Evolutionary conservation across 352 stramenopile species (phyloP).

Genomic region (Phytopythium cucurbitacearum): DNA sequence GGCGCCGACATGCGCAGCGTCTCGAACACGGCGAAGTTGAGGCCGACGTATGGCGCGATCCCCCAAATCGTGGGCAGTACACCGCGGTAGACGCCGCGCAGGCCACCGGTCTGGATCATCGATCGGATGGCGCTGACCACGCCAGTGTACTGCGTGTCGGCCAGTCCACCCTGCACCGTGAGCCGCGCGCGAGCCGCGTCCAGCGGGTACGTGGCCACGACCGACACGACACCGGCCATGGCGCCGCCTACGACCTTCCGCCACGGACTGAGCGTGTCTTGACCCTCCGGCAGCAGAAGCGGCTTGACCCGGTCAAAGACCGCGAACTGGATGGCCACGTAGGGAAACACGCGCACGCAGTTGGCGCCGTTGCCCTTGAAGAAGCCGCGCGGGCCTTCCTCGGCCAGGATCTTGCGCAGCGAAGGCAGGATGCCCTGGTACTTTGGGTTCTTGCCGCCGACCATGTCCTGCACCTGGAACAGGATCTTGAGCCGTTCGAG

Average conservation of each 20-base stretch:
- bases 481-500: conserved; percentile 81
- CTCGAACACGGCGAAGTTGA: conserved; percentile 81
- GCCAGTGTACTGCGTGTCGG: conserved; percentile 54
- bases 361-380: conserved; percentile 83
- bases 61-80: conserved; percentile 59
- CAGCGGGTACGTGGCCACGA: conserved; percentile 65
- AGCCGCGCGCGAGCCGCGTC: conserved; percentile 72
- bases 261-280: conserved; percentile 32
- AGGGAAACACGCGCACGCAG: conserved; percentile 73
- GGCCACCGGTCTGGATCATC: conserved; percentile 47
- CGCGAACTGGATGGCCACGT: conserved; percentile 77
- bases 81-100: conserved; percentile 56
- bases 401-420: conserved; percentile 51
- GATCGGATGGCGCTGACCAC: conserved; percentile 53
- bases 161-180: conserved; percentile 61
- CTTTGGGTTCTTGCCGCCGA: conserved; percentile 22
- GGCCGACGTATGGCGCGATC: conserved; percentile 67
- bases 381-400: conserved; percentile 59
- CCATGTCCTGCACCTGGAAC: conserved; percentile 71
- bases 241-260: conserved; percentile 56
- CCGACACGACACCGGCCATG: conserved; percentile 60
- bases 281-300: conserved; percentile 31
- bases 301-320: conserved; percentile 61
- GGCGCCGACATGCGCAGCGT: conserved; percentile 43
- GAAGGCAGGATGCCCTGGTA: conserved; percentile 58